Evolutionary conservation across 352 stramenopile species (phyloP), one percentile per base, ranked within the genome.

Genomic region (Phytophthora rubi): DNA sequence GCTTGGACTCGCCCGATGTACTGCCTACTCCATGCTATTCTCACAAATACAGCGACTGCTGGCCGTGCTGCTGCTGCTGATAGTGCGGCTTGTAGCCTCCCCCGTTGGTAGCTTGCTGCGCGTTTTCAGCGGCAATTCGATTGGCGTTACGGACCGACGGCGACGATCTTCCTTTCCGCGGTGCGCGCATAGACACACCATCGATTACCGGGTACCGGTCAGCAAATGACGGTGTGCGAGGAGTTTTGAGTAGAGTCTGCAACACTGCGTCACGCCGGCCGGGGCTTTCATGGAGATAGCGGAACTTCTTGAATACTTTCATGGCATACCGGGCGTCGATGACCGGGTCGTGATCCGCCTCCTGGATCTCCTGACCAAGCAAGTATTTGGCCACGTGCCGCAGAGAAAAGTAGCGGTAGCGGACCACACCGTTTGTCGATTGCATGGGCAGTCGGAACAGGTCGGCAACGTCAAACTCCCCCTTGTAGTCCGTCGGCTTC

Each of bases 381-480:
- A n/a, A n/a, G n/a, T n/a, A n/a, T n/a, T n/a, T n/a, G n/a, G n/a
- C n/a, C n/a, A n/a, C n/a, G n/a, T n/a, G n/a, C n/a, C n/a, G n/a
- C n/a, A n/a, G n/a, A n/a, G n/a, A n/a, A n/a, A n/a, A n/a, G n/a
- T n/a, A n/a, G n/a, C n/a, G n/a, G n/a, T n/a, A n/a, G n/a, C n/a
- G n/a, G n/a, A n/a, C n/a, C n/a, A n/a, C n/a, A n/a, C n/a, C n/a
- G n/a, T n/a, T n/a, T n/a, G n/a, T n/a, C n/a, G n/a, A n/a, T n/a
- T n/a, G n/a, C n/a, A n/a, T n/a, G n/a, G n/a, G n/a, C 26, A 95
- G 82, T 15, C 89, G 83, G 68, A 97, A 97, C 6, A 97, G 75
- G 35, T 93, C 83, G 2, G 86, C 89, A 2, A 97, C 87, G 53
- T 97, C 88, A 23, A 96, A 94, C 62, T 91, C 88, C 21, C 81